These are phyloP conservation scores for Cercophora sp. DNA, from an alignment of 495 filamentous ascomycete species.

Conservation along the genomic window DNA sequence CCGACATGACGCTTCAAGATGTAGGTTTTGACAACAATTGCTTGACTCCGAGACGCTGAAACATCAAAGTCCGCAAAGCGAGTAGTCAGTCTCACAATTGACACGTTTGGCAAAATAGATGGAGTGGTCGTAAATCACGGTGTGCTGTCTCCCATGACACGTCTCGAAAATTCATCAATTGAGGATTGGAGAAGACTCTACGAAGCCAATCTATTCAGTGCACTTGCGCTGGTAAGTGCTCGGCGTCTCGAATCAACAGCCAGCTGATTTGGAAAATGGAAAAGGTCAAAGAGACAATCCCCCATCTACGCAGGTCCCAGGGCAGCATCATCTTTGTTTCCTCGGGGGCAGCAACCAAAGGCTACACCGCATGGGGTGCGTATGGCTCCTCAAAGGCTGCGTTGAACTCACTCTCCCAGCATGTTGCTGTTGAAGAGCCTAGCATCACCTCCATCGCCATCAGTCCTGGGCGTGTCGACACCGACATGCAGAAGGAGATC, in stretches of 20 bases:
- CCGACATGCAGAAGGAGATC: constrained; percentile 85
- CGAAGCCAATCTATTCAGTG: constrained; percentile 80
- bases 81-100: constrained; percentile 59
- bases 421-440: constrained; percentile 75
- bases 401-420: constrained; percentile 73
- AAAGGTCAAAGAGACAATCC: constrained; percentile 73
- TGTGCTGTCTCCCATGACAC: constrained; percentile 70
- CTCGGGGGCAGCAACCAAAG: constrained; percentile 65
- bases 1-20: constrained; percentile 67
- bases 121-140: constrained; percentile 87
- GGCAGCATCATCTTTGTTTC: constrained; percentile 72
- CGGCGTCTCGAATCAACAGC: neutral
- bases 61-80: constrained; percentile 50
- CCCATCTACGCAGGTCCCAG: constrained; percentile 62
- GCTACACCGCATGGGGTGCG: constrained; percentile 68
- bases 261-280: constrained; percentile 10
- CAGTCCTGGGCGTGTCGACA: constrained; percentile 83
- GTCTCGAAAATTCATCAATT: constrained; percentile 56
- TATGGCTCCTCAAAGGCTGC: constrained; percentile 90
- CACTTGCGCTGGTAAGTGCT: constrained; percentile 65
- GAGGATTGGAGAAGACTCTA: constrained; percentile 74
- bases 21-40: constrained; percentile 24
- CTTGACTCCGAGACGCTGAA: neutral
- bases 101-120: constrained; percentile 69
- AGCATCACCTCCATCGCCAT: constrained; percentile 66